Evolutionary conservation across 495 filamentous ascomycete species (phyloP), one percentile per base, ranked within the genome.

Genomic region (Trichocladium antarcticum): DNA sequence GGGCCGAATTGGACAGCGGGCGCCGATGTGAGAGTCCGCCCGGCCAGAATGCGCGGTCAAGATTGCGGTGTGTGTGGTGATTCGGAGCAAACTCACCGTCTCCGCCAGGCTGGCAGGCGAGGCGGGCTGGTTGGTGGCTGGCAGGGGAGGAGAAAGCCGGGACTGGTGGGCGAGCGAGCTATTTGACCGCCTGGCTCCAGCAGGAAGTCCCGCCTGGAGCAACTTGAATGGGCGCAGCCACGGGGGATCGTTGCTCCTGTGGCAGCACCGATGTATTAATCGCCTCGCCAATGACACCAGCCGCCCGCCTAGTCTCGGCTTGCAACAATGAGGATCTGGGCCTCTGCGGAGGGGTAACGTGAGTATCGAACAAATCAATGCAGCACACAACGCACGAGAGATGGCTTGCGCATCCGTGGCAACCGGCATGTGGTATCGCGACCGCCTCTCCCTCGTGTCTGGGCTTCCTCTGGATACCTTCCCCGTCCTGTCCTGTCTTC

Each of bases 351-450:
- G 53, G 57, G 57, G 57, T 58, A 51, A 46, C 43, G 37, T 46
- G 56, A 55, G 56, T 45, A 52, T 55, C 56, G 49, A 58, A 57
- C 51, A 45, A 34, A 49, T 45, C 50, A 53, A 42, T 39, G 54
- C 54, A 56, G 45, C 44, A 49, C 49, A 49, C 22, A 29, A 14
- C 46, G 27, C 37, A 31, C 27, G 27, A 41, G 28, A 39, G 32
- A 44, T 10, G 36, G 40, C 40, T 51, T 29, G 49, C 41, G 45
- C 45, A 48, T 46, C 35, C 49, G 49, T 35, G 35, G 37, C 36
- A 40, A 20, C 31, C 27, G 16, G 46, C 21, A 9, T 37, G 34
- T 15, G 40, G 14, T 5, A 10, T 29, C 10, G 5, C 10, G 27
- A 29, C 27, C 5, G 27, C 10, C 5, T 29, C 5, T 10, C 10